A percentile compares a stretch with the other conserved stretches of the same genome.
Conservation (phyloP, 2,329 filamentous ascomycete genomes). For the Verticillium isaacii region DNA sequence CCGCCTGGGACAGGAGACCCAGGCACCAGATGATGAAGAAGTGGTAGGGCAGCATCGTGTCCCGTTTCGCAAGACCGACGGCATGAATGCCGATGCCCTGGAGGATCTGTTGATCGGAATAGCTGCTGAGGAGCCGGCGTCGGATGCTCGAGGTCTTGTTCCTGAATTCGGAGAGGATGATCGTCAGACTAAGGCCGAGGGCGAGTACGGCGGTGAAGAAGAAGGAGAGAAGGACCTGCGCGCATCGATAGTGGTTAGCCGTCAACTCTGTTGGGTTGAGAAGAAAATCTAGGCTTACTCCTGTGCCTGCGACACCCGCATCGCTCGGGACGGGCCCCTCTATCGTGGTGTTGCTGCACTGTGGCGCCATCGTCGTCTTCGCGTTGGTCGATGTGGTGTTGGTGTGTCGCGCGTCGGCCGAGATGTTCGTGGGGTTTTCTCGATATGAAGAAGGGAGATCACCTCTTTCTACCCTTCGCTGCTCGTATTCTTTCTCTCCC, state of each 20-base stretch:
- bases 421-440: background rate
- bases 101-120: slow-evolving; percentile 60
- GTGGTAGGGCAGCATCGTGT: slow-evolving; percentile 59
- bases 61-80: slow-evolving; percentile 56
- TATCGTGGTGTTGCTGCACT: slow-evolving; percentile 15
- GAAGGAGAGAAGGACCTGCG: slow-evolving; percentile 58
- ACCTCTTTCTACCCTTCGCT: background rate
- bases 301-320: slow-evolving; percentile 52
- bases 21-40: slow-evolving; percentile 70
- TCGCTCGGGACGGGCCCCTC: slow-evolving; percentile 43
- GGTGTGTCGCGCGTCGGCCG: background rate
- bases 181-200: slow-evolving; percentile 47
- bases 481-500: background rate
- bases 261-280: background rate
- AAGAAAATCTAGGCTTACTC: slow-evolving; percentile 32
- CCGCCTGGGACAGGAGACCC: slow-evolving; percentile 58
- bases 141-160: slow-evolving; percentile 46
- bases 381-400: background rate
- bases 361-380: background rate
- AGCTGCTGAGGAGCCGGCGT: slow-evolving; percentile 60
- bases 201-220: slow-evolving; percentile 58
- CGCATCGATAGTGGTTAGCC: background rate
- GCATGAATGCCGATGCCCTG: slow-evolving; percentile 65
- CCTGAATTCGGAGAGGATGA: slow-evolving; percentile 50
- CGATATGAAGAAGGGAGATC: background rate